Evolutionary conservation across 2,329 filamentous ascomycete species (phyloP), one percentile per base, ranked within the genome.

Genomic region (Clathrospora elynae): DNA sequence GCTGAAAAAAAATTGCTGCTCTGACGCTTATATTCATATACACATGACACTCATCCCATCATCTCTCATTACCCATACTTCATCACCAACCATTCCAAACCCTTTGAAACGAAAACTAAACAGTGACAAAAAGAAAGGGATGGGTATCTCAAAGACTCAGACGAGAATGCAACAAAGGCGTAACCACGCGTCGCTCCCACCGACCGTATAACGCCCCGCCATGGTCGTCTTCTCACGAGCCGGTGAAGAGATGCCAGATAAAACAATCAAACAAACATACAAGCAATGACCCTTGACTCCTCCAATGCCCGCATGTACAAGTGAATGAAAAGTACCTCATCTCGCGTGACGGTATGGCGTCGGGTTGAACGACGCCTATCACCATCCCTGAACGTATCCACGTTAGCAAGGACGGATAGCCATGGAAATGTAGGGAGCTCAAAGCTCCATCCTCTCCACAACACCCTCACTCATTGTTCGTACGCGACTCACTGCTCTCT

Each of bases 401-500:
- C 4, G 17, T 26, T 17, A 16, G 37, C 12, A 10, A 5, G 5
- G 6, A 30, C 17, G 12, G 6, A 10, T 1, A 9, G 12, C 13
- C 19, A 12, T 18, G 18, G 6, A 10, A 9, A 19, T 11, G 11
- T 9, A 35, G 16, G 3, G 20, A 25, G 23, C 22, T 57, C 41
- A 79, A 34, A 80, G 70, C 49, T 80, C 78, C 75, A 80, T 78
- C 8, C 70, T 70, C 33, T 79, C 78, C 33, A 74, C 71, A 39
- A 80, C 71, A 41, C 79, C 75, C 59, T 81, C 76, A 50, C 77
- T 79, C 72, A 79, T 73, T 3, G 75, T 75, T 23, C 77, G 70
- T 9, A 78, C 73, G 14, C 67, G 71, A 26, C 74, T 74, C 37
- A 76, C 73, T 26, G 76, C 44, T 17, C 45, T 51, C 20, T 59